Base-by-base conservation (phyloP, 2,329 filamentous ascomycete genomes). In the Dendrostoma leiphaemia region DNA sequence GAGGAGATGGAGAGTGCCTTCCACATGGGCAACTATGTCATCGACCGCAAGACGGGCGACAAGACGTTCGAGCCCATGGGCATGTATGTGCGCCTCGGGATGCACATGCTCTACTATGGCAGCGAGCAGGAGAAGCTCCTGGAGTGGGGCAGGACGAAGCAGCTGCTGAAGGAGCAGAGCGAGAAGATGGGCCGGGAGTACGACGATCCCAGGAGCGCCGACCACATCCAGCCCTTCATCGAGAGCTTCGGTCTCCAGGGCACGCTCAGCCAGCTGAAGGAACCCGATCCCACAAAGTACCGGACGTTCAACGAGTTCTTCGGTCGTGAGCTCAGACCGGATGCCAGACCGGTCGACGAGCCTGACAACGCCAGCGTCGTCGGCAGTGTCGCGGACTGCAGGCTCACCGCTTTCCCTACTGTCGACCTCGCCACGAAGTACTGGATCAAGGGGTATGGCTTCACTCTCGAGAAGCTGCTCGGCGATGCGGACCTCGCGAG, bases 91-190 rank as follows among this genome's bases (percentile, higher is more conserved):
- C 65, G 71, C 19, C 53, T 73, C 6, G 72, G 71, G 21, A 74
- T 74, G 71, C 71, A 74, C 53, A 60, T 73, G 28, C 65, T 74
- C 15, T 74, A 74, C 63, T 74, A 73, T 58, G 72, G 72, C 46
- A 64, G 62, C 23, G 61, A 64, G 48, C 70, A 74, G 57, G 66
- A 71, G 55, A 67, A 67, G 35, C 62, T 64, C 2, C 61, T 75
- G 34, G 69, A 72, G 31, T 71, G 64, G 64, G 60, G 69, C 45
- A 60, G 59, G 13, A 67, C 67, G 1, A 60, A 66, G 48, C 59
- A 59, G 6, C 59, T 74, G 23, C 63, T 75, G 29, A 62, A 66
- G 47, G 61, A 64, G 9, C 71, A 75, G 58, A 69, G 62, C 49
- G 62, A 62, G 44, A 73, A 73, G 58, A 72, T 75, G 70, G 72